These are phyloP conservation scores for Pyropia yezoensis DNA, from an alignment of 23 red algal species.

Conservation along the genomic window DNA sequence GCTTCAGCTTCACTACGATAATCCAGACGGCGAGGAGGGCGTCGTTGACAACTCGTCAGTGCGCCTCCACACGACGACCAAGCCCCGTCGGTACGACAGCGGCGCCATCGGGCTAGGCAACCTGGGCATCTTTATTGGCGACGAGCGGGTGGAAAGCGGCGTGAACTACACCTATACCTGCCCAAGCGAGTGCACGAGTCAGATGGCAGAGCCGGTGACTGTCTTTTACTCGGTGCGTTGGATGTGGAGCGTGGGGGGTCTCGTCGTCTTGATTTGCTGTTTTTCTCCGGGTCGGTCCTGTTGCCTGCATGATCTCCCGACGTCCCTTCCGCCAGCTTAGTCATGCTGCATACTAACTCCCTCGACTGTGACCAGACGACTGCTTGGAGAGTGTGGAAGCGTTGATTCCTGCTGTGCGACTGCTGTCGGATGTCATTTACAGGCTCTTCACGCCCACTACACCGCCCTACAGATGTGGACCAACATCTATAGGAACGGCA, in stretches of 20 bases:
- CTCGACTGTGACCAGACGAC: too few species aligned
- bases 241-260: too few species aligned
- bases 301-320: too few species aligned
- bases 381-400: too few species aligned
- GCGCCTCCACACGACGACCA: conserved; percentile 22
- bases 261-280: too few species aligned
- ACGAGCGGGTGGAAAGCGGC: conserved; percentile 9
- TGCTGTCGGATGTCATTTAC: background rate
- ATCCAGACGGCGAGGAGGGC: background rate
- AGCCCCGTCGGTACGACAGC: conserved; percentile 19
- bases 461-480: conserved; percentile 41
- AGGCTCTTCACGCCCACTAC: conserved; percentile 38
- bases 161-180: conserved; percentile 39
- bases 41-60: conserved; percentile 20
- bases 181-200: conserved; percentile 28
- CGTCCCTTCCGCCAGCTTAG: too few species aligned
- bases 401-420: too few species aligned
- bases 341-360: too few species aligned
- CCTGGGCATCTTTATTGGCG: conserved; percentile 1
- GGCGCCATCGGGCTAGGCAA: conserved; percentile 33
- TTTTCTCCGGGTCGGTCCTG: too few species aligned
- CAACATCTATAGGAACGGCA: conserved; percentile 34
- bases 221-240: background rate
- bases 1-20: conserved; percentile 47
- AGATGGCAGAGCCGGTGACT: conserved; percentile 10